Evolutionary conservation across 768 basidiomycete species (phyloP).

Genomic region (Sarcodon aspratus): DNA sequence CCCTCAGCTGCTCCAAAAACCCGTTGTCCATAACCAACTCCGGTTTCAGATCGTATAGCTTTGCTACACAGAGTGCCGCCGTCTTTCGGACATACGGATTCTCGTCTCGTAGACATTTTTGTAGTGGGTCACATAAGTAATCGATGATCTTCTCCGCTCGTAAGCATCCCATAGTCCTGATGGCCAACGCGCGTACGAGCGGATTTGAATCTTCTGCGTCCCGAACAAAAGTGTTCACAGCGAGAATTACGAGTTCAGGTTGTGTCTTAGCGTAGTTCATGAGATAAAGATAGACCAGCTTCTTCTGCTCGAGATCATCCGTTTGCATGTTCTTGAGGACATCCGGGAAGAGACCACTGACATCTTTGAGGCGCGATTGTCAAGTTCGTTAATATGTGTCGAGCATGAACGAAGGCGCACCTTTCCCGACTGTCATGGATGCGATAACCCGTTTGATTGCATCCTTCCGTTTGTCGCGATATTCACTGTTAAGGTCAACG

Average conservation of each 20-base stretch:
- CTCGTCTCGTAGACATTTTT: constrained; percentile 86
- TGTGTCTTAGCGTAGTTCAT: constrained; percentile 99
- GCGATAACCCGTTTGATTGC: constrained; percentile 97
- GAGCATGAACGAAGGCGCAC: constrained; percentile 25
- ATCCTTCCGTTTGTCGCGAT: constrained; percentile 92
- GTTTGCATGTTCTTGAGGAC: constrained; percentile 99
- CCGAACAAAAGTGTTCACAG: constrained; percentile 98
- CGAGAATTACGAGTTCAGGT: constrained; percentile 96
- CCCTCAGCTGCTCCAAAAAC: constrained; percentile 78
- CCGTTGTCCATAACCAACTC: constrained; percentile 92
- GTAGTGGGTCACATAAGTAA: constrained; percentile 92
- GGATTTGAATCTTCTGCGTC: constrained; percentile 97
- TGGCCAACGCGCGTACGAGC: constrained; percentile 89
- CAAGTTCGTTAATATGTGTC: neutral
- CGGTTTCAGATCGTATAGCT: constrained; percentile 95
- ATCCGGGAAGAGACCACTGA: constrained; percentile 92
- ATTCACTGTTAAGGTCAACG: constrained; percentile 94
- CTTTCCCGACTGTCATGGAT: constrained; percentile 99
- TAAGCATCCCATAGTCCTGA: constrained; percentile 95
- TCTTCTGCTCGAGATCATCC: constrained; percentile 98
- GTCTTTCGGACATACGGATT: constrained; percentile 99
- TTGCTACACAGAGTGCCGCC: constrained; percentile 93
- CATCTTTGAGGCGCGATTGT: constrained; percentile 34
- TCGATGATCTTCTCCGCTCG: constrained; percentile 99
- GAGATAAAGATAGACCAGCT: constrained; percentile 97